Base-by-base conservation (phyloP, 768 basidiomycete genomes). In the Hirschioporus abietinus region DNA sequence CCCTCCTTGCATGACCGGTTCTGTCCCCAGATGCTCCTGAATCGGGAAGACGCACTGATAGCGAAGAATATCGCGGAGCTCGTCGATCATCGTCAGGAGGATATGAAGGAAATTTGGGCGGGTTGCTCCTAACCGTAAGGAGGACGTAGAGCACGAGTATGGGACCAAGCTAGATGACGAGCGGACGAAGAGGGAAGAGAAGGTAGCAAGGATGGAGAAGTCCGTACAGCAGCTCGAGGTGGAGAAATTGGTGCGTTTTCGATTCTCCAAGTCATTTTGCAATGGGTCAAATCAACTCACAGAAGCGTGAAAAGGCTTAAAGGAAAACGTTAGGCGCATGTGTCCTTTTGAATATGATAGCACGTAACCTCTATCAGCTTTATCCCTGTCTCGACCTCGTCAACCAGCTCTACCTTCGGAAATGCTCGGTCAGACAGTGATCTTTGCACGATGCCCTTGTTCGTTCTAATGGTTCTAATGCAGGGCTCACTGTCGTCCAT, bases 101-200 rank as follows among this genome's bases (percentile, higher is more conserved):
- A 1, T 90, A 91, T 71, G 89, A 92, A 71, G 85, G 88, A 64
- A 91, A 89, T 71, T 79, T 88, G 20, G 89, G 88, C 8, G 87
- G 89, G 71, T 88, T 88, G 4, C 73, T 89, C 67, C 78, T 86
- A 57, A 82, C 82, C 10, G 87, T 90, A 81, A 84, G 62, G 90
- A 88, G 72, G 91, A 91, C 52, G 86, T 91, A 4, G 90, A 93
- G 77, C 84, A 78, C 66, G 89, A 93, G 74, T 91, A 90, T 89
- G 75, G 78, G 24, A 84, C 69, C 6, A 85, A 82, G 72, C 72
- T 93, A 0, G 86, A 85, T 5, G 81, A 79, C 23, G 89, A 92
- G 76, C 76, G 76, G 52, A 81, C 77, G 72, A 81, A 80, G 71
- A 76, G 84, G n/a, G 88, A 87, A 72, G 90, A 91, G 75, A 86